phyloP scores from a whole-genome alignment of 1,284 basidiomycete genomes.

The Kalmanozyma brasiliensis region DNA sequence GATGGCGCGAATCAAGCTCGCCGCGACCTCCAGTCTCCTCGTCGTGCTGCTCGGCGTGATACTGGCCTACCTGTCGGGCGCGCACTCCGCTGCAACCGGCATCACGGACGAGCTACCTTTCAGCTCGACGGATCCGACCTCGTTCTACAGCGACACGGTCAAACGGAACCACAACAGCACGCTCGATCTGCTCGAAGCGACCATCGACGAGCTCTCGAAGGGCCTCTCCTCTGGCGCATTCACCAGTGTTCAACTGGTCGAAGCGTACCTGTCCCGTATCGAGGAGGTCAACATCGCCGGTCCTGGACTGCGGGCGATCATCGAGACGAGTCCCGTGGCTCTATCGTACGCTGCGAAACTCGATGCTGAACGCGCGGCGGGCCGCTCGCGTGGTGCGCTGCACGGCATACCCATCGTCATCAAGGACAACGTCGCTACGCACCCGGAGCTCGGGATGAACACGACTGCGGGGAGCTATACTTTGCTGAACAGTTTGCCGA shows the following conservation, averaged over 20 bases:
- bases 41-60: conserved; percentile 14
- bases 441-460: conserved; percentile 74
- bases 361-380: conserved; percentile 72
- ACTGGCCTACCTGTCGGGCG: conserved; percentile 10
- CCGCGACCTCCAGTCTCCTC: conserved; percentile 8
- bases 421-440: conserved; percentile 78
- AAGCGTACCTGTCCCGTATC: conserved; percentile 77
- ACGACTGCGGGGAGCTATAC: conserved; percentile 71
- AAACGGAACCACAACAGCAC: too few species aligned
- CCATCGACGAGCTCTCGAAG: conserved; percentile 21
- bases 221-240: conserved; percentile 18
- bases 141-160: not conserved
- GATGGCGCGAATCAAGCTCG: conserved; percentile 8
- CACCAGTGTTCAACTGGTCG: conserved; percentile 27
- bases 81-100: not conserved
- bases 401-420: conserved; percentile 79
- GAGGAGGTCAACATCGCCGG: conserved; percentile 74
- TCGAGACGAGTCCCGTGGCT: conserved; percentile 76
- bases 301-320: conserved; percentile 74
- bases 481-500: conserved; percentile 72
- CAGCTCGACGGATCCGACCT: not conserved
- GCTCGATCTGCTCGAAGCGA: conserved; percentile 41
- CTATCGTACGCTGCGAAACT: conserved; percentile 69
- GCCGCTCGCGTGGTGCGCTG: conserved; percentile 72
- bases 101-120: not conserved